These are phyloP conservation scores for Aureobasidium lini DNA, from an alignment of 2,329 filamentous ascomycete genomes.

Conservation along the genomic window DNA sequence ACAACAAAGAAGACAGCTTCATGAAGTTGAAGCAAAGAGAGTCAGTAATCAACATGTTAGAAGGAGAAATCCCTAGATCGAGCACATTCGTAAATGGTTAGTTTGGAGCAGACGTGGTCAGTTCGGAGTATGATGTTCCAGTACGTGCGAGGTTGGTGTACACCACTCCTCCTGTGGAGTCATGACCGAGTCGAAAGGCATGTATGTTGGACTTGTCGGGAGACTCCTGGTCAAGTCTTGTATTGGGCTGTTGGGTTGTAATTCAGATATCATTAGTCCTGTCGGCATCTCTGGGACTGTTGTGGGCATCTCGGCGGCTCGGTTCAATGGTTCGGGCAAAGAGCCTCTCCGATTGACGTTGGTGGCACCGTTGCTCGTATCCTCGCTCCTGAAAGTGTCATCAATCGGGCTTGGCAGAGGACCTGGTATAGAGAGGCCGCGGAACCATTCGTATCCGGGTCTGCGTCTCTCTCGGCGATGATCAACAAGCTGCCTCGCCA, in stretches of 20 bases:
- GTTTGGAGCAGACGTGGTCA: neutral
- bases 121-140: neutral
- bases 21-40: too few species aligned
- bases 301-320: neutral
- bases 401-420: neutral
- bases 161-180: neutral
- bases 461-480: conserved; percentile 1
- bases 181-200: neutral
- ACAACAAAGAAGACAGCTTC: too few species aligned
- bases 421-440: neutral
- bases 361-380: neutral
- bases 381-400: neutral
- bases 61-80: neutral
- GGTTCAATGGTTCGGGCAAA: neutral
- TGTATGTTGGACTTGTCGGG: neutral
- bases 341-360: neutral
- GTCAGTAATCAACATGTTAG: too few species aligned
- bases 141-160: neutral
- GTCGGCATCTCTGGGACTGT: neutral
- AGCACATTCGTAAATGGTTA: too few species aligned
- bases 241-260: neutral
- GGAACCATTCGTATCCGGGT: neutral
- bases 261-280: neutral
- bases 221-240: neutral
- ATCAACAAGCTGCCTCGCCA: neutral